These are phyloP conservation scores for Solanum paucissectum DNA, from an alignment of 257 asterid genomes.

Conservation along the genomic window DNA sequence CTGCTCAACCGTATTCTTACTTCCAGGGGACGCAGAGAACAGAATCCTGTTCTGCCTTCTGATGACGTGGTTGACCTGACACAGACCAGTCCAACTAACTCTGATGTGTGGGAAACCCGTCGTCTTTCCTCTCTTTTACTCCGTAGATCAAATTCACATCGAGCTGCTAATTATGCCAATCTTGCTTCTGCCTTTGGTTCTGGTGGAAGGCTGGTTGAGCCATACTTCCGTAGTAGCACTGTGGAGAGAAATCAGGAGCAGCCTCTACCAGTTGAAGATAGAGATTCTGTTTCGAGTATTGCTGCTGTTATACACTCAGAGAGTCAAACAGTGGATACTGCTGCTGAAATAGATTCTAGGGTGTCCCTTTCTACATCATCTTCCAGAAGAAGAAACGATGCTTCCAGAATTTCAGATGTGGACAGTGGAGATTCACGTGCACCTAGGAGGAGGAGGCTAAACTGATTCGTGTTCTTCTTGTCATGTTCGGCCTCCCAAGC, in stretches of 20 bases:
- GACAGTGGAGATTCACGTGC: constrained; percentile 97
- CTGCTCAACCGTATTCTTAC: constrained; percentile 62
- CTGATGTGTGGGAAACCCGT: constrained; percentile 35
- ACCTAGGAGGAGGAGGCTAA: constrained; percentile 76
- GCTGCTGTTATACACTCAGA: constrained; percentile 98
- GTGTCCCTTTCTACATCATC: constrained; percentile 78
- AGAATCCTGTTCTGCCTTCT: constrained; percentile 20
- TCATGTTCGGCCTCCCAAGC: neutral
- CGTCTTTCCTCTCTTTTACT: constrained; percentile 47
- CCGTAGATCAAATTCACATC: constrained; percentile 52
- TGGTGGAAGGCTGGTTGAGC: constrained; percentile 48
- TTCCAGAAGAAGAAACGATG: constrained; percentile 69
- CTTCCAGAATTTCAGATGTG: constrained; percentile 73
- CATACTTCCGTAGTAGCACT: constrained; percentile 38
- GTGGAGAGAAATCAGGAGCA: constrained; percentile 45
- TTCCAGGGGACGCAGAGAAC: constrained; percentile 78
- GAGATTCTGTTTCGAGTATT: constrained; percentile 89
- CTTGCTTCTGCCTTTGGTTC: constrained; percentile 33
- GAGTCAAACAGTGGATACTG: constrained; percentile 85
- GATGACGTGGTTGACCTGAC: constrained; percentile 57
- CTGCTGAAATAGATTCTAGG: constrained; percentile 75
- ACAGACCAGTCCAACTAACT: constrained; percentile 37
- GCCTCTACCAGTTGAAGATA: constrained; percentile 51
- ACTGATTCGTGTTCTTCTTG: constrained; percentile 17
- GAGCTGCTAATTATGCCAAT: constrained; percentile 35